A percentile compares a stretch with the other conserved stretches of the same genome.
Conservation (phyloP, 2,329 filamentous ascomycete genomes). For the Talaromyces rugulosus region DNA sequence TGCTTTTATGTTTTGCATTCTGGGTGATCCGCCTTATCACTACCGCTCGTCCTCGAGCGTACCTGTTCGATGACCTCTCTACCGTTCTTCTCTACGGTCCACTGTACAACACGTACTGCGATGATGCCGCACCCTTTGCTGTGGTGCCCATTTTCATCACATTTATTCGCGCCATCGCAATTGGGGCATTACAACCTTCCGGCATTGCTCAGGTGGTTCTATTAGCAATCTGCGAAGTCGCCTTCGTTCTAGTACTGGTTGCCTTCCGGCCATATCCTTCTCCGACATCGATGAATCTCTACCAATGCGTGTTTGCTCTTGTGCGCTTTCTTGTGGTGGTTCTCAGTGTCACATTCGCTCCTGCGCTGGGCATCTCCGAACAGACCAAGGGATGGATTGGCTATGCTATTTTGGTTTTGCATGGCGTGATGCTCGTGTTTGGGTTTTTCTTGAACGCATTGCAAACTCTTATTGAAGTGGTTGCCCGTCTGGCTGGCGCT, state of each 20-base stretch:
- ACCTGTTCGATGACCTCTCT: slow-evolving; percentile 87
- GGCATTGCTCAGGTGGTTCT: slow-evolving; percentile 91
- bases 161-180: slow-evolving; percentile 79
- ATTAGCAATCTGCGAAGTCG: slow-evolving; percentile 89
- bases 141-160: slow-evolving; percentile 81
- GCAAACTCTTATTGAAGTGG: slow-evolving; percentile 85
- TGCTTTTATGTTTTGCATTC: slow-evolving; percentile 67
- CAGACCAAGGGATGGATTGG: slow-evolving; percentile 89
- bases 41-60: slow-evolving; percentile 73
- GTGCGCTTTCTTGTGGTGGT: slow-evolving; percentile 72
- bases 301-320: slow-evolving; percentile 78
- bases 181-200: slow-evolving; percentile 87
- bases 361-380: slow-evolving; percentile 72
- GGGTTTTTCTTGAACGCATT: slow-evolving; percentile 91
- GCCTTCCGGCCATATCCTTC: slow-evolving; percentile 87
- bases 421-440: slow-evolving; percentile 78
- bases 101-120: slow-evolving; percentile 95
- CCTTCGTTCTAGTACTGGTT: slow-evolving; percentile 79
- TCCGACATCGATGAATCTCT: slow-evolving; percentile 95
- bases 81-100: slow-evolving; percentile 88
- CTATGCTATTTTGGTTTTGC: slow-evolving; percentile 82
- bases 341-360: slow-evolving; percentile 78
- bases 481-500: slow-evolving; percentile 75
- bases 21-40: slow-evolving; percentile 82
- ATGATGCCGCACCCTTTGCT: slow-evolving; percentile 86